Conservation (phyloP, 2,329 filamentous ascomycete species). For the Fusarium burgessii region DNA sequence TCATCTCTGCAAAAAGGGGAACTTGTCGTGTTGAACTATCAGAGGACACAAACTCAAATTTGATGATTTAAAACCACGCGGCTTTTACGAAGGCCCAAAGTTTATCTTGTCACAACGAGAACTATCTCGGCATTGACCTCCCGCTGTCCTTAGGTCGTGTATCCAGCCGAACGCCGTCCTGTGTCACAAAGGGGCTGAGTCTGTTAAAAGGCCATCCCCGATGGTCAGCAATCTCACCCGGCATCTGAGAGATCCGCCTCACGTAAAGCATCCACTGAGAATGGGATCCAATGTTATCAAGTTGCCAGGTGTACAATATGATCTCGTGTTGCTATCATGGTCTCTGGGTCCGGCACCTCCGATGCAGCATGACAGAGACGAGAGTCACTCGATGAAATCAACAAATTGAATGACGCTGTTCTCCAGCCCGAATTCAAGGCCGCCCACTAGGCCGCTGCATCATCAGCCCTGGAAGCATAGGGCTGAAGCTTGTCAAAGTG, state of each 20-base stretch:
- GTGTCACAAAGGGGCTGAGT: constrained; percentile 35
- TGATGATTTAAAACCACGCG: constrained; percentile 23
- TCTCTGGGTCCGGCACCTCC: constrained; percentile 10
- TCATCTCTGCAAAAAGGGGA: constrained; percentile 31
- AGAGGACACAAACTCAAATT: constrained; percentile 22
- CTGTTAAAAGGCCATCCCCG: constrained; percentile 4
- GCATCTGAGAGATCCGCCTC: constrained; percentile 24
- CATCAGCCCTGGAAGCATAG: constrained; percentile 32
- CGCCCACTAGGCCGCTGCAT: constrained; percentile 32
- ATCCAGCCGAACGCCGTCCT: constrained; percentile 21
- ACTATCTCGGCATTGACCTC: constrained; percentile 6
- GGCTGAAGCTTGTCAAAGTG: constrained; percentile 41
- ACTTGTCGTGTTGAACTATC: constrained; percentile 26
- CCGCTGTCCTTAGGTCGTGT: neutral
- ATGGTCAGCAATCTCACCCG: constrained; percentile 39
- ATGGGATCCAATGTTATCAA: constrained; percentile 5
- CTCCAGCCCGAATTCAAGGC: constrained; percentile 9
- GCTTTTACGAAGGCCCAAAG: constrained; percentile 8
- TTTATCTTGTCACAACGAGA: neutral
- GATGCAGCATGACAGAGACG: constrained; percentile 6
- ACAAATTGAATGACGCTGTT: neutral
- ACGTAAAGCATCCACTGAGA: constrained; percentile 24
- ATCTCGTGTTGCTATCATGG: constrained; percentile 6
- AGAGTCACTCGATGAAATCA: neutral
- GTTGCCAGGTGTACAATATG: neutral